A percentile compares a stretch with the other conserved stretches of the same genome.
These are phyloP conservation scores for Boletus patriciae DNA, from an alignment of 768 basidiomycete species.

Conservation along the genomic window DNA sequence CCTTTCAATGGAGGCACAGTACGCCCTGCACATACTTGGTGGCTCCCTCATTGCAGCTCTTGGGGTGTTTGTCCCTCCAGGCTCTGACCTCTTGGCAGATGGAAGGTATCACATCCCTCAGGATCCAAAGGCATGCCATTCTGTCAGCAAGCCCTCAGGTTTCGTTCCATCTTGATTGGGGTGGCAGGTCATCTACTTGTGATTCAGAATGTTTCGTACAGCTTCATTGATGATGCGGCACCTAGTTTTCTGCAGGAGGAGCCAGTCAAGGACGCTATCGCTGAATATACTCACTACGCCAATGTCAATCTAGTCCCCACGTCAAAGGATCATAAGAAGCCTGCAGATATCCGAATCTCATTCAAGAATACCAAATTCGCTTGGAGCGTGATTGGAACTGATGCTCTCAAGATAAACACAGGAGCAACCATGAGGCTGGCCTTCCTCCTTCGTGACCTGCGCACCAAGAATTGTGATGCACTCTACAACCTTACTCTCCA, in stretches of 20 bases:
- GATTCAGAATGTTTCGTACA: neutral
- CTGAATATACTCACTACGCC: neutral
- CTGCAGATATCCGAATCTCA: neutral
- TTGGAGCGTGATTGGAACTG: neutral
- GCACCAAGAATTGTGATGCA: neutral
- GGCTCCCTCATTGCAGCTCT: neutral
- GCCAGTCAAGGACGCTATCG: neutral
- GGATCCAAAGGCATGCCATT: neutral
- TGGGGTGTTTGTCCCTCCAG: neutral
- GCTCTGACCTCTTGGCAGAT: neutral
- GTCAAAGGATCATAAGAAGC: too few relatives aligned
- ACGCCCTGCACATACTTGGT: conserved; percentile 26
- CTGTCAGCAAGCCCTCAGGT: neutral
- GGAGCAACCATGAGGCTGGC: neutral
- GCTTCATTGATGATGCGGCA: neutral
- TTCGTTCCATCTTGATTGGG: neutral
- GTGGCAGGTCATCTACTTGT: too few relatives aligned
- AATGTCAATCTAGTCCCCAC: neutral
- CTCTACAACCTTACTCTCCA: neutral
- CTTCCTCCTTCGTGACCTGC: neutral
- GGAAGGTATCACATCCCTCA: neutral
- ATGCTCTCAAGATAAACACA: neutral
- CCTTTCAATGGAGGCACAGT: conserved; percentile 83
- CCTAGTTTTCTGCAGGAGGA: neutral
- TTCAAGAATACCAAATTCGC: neutral